Evolutionary conservation across 1,139 yeast species (phyloP), one percentile per base, ranked within the genome.

Genomic region (Hansenula sp.): DNA sequence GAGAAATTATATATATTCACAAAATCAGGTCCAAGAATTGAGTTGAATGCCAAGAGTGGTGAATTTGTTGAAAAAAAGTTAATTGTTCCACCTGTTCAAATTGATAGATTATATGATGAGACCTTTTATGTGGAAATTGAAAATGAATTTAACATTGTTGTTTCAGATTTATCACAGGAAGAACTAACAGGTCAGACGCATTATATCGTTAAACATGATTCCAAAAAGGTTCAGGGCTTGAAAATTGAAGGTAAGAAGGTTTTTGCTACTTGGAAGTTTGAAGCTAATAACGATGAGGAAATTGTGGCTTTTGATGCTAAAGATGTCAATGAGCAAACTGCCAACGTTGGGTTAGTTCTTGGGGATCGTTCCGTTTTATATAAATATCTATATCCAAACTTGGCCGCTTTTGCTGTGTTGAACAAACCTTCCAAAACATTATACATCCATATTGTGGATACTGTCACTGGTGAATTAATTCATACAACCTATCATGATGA

Each of bases 371-470:
- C 83, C 1, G 94, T 90, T 1, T 67, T 90, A 40, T 90, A 91
- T 75, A 93, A 91, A 64, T 91, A 87, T 61, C 69, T 91, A 50
- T 77, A 87, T 57, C 94, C 91, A 27, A 81, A 87, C 55, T 50
- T 79, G 18, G 69, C 84, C 3, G 76, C 86, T 0, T 67, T 84
- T 33, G 72, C 84, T 1, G 72, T 82, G 2, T 60, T 66, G 36
- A 66, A 75, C 45, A 58, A 59, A 2, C 54, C 48, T 1, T 50
- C 60, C 0, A 53, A 60, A 1, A 45, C 47, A 0, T 52, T 84
- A 30, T 67, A 62, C 18, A 59, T 88, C 21, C 70, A 77, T 49
- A 57, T 91, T 9, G 47, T 90, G 28, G 95, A 91, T 60, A 73
- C 81, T 0, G 69, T 84, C 8, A 76, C 87, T 1, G 98, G 98